Evolutionary conservation across 2,329 filamentous ascomycete species (phyloP).

Genomic region (Cladorrhinum sp.): DNA sequence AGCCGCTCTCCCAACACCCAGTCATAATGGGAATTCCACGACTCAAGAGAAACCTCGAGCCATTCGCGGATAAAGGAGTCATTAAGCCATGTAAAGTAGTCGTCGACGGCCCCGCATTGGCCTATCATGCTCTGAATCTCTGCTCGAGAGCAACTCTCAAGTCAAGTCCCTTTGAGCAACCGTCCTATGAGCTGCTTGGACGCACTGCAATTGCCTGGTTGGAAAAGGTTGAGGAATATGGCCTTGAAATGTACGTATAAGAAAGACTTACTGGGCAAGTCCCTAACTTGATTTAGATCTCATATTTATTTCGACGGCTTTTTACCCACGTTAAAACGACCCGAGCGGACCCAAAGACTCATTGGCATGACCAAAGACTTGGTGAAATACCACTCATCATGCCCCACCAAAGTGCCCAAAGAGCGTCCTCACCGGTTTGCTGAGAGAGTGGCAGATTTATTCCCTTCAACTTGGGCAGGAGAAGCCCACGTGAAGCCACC

Average conservation of each 20-base stretch:
- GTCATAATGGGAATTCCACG: slow-evolving; percentile 57
- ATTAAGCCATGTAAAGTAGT: slow-evolving; percentile 46
- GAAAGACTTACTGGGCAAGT: neutral
- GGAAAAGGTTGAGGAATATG: slow-evolving; percentile 50
- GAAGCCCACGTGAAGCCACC: slow-evolving; percentile 35
- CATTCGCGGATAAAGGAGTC: slow-evolving; percentile 44
- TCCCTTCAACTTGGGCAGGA: slow-evolving; percentile 24
- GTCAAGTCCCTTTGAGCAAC: slow-evolving; percentile 49
- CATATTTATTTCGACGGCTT: slow-evolving; percentile 81
- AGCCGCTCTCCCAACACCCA: neutral
- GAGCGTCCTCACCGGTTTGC: slow-evolving; percentile 12
- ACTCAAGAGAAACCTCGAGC: slow-evolving; percentile 51
- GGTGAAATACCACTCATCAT: slow-evolving; percentile 44
- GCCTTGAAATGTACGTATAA: slow-evolving; percentile 59
- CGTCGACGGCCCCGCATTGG: slow-evolving; percentile 77
- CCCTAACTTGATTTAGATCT: slow-evolving; percentile 22
- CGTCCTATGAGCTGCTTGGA: slow-evolving; percentile 63
- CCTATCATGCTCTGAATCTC: slow-evolving; percentile 67
- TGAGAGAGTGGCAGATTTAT: slow-evolving; percentile 24
- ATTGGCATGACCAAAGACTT: slow-evolving; percentile 57
- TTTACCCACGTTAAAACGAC: slow-evolving; percentile 65
- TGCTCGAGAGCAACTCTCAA: slow-evolving; percentile 37
- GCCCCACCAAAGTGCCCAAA: slow-evolving; percentile 25
- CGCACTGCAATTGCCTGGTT: slow-evolving; percentile 61
- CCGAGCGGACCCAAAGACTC: slow-evolving; percentile 59